Evolutionary conservation across 2,329 filamentous ascomycete genomes (phyloP).

Genomic region (Botrytis hyacinthi): DNA sequence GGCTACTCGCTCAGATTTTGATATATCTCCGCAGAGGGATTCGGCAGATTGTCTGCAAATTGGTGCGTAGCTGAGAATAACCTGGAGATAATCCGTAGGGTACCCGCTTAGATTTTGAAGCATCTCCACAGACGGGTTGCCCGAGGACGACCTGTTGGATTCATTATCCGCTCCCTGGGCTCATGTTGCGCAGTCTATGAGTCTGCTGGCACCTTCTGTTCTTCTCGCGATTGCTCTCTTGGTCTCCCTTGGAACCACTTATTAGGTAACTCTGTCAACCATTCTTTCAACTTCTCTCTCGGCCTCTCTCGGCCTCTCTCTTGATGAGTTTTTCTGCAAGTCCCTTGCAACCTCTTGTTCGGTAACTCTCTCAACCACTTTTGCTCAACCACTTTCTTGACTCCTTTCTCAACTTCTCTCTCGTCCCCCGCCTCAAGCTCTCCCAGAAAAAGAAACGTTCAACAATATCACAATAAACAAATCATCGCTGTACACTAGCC

Average conservation of each 20-base stretch:
- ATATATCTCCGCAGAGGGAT: too few species aligned
- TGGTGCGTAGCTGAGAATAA: too few species aligned
- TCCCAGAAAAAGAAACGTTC: background rate
- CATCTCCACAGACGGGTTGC: too few species aligned
- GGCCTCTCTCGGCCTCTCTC: background rate
- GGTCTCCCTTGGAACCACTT: too few species aligned
- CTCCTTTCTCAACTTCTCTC: background rate
- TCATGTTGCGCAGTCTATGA: background rate
- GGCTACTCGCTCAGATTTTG: accelerated
- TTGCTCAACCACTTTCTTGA: too few species aligned
- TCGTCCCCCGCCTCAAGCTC: accelerated
- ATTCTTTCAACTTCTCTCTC: background rate
- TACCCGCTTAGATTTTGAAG: accelerated
- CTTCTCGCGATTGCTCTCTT: background rate
- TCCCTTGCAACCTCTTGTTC: accelerated
- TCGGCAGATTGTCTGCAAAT: too few species aligned
- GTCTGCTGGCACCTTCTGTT: background rate
- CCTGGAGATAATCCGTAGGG: too few species aligned
- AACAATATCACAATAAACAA: background rate
- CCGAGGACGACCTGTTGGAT: background rate
- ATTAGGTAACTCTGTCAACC: too few species aligned
- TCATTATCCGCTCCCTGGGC: background rate
- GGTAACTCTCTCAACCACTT: background rate
- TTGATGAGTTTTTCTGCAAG: too few species aligned
- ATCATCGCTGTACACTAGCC: background rate